Evolutionary conservation across 176 grass and related monocot species (phyloP).

Genomic region (Alopecurus myosuroides): DNA sequence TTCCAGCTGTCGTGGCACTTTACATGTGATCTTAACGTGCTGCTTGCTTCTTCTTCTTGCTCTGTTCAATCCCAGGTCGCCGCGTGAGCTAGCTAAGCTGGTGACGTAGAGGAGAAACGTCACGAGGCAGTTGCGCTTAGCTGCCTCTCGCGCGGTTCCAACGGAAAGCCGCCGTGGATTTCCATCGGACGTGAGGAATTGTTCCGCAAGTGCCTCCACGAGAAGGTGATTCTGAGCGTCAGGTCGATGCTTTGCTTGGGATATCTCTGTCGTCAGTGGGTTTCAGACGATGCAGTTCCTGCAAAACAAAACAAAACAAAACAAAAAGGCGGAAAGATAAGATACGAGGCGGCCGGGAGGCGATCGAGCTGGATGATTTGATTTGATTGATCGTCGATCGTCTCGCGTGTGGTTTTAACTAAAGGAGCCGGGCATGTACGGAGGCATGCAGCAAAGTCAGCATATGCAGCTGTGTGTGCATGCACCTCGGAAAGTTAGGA

Average conservation of each 20-base stretch:
- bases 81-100: not conserved
- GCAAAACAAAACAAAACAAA: no score
- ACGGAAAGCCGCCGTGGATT: slow-evolving; percentile 11
- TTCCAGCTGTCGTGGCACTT: not conserved
- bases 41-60: not conserved
- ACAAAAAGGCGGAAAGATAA: no score
- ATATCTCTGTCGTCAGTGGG: slow-evolving; percentile 18
- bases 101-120: not conserved
- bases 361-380: not conserved
- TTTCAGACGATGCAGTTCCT: not conserved
- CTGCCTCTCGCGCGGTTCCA: not conserved
- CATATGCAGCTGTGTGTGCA: slow-evolving; percentile 1
- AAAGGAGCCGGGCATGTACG: not conserved
- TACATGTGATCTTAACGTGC: not conserved
- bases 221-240: slow-evolving; percentile 1
- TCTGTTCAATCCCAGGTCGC: not conserved
- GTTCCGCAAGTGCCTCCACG: not conserved
- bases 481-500: not conserved
- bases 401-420: not conserved
- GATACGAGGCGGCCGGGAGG: not conserved
- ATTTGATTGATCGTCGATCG: not conserved
- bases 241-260: slow-evolving; percentile 9
- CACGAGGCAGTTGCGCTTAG: no score
- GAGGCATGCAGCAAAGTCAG: not conserved
- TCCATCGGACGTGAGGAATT: not conserved